Conservation (phyloP, 176 grass and related monocot genomes). For the Hsuehochloa calcarea region DNA sequence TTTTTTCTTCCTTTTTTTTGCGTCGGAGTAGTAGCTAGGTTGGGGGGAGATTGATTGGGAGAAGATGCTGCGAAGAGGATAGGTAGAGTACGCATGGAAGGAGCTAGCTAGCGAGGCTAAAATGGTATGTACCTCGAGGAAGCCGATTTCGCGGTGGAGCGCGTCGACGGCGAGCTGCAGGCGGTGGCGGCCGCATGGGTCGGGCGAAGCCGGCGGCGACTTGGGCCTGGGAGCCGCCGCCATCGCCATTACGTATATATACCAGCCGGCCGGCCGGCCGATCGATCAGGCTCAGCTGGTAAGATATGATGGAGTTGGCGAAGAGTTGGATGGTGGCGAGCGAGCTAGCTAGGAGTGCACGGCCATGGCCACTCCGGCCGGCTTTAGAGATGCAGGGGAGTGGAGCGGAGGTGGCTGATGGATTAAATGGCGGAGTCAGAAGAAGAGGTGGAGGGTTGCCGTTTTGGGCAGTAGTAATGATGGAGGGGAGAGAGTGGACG, state of each 20-base stretch:
- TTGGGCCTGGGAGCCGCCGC: conserved; percentile 43
- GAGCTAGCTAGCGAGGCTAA: not conserved
- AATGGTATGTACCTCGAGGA: conserved; percentile 37
- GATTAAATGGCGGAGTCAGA: not conserved
- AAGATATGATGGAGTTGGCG: not conserved
- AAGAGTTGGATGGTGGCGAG: too few species aligned
- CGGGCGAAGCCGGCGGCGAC: conserved; percentile 51
- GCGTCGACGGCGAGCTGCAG: conserved; percentile 59
- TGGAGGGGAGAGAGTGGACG: conserved; percentile 12
- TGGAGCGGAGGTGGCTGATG: not conserved
- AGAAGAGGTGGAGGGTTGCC: not conserved
- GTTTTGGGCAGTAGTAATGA: conserved; percentile 35
- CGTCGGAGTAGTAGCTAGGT: not conserved
- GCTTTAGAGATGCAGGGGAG: not conserved
- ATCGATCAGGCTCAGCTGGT: not conserved
- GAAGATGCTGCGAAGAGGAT: not conserved
- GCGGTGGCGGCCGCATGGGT: conserved; percentile 59
- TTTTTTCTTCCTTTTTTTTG: too few species aligned
- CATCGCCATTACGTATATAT: not conserved
- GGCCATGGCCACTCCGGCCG: not conserved
- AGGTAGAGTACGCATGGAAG: not conserved
- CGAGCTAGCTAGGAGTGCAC: not conserved
- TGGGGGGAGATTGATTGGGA: not conserved
- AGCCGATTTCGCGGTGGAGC: conserved; percentile 54
- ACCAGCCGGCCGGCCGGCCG: not conserved